phyloP scores from a whole-genome alignment of 345 rosid species.

The Litchi chinensis region DNA sequence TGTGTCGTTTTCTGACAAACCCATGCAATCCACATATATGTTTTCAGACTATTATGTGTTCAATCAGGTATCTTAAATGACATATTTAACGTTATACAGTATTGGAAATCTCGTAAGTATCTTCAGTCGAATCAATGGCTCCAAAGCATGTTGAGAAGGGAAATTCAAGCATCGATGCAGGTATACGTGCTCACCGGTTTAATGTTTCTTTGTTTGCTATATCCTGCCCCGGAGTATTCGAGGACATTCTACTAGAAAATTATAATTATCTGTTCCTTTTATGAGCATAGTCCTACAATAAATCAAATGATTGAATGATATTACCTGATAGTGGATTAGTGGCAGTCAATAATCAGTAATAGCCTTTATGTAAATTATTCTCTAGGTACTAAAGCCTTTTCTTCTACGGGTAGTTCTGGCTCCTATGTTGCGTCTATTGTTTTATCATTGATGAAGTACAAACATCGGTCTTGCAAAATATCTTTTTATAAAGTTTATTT shows the following conservation, averaged over 20 bases:
- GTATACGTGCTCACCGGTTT: too few species aligned
- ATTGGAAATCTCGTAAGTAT: too few species aligned
- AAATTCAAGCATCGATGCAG: too few species aligned
- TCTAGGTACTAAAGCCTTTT: not conserved
- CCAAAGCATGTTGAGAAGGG: too few species aligned
- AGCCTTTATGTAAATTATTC: not conserved
- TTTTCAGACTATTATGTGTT: not conserved
- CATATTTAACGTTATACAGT: too few species aligned
- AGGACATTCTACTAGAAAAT: not conserved
- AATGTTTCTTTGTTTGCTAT: too few species aligned
- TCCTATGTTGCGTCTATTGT: not conserved
- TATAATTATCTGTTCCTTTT: not conserved
- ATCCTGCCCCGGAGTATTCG: not conserved
- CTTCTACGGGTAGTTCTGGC: not conserved
- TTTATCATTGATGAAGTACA: not conserved
- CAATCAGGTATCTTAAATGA: too few species aligned
- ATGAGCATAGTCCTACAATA: not conserved
- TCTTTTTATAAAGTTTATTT: not conserved
- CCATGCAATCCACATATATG: too few species aligned
- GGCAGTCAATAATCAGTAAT: not conserved
- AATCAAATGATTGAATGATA: not conserved
- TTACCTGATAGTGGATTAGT: not conserved
- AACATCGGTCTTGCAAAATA: not conserved
- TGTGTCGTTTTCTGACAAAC: too few species aligned
- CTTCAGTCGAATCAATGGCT: too few species aligned